A percentile compares a stretch with the other conserved stretches of the same genome.
Evolutionary conservation across 1,284 basidiomycete species (phyloP).

Genomic region (Tylopilus sp.): DNA sequence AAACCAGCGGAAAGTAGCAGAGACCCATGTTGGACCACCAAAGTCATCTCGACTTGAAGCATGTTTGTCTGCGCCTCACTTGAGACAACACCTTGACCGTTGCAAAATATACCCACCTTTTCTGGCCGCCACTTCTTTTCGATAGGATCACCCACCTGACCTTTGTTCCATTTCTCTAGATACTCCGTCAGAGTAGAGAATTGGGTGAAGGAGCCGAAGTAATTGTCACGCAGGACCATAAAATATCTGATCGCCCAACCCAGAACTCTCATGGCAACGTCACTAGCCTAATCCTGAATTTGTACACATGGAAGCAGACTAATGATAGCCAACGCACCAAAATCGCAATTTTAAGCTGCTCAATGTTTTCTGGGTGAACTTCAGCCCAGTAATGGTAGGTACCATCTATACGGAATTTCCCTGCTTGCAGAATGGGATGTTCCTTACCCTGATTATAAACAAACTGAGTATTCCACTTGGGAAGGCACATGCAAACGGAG

Average conservation of each 20-base stretch:
- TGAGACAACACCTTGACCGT: conserved; percentile 1
- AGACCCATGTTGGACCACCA: conserved; percentile 51
- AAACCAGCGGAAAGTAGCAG: conserved; percentile 71
- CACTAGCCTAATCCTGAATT: conserved; percentile 38
- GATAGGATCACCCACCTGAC: conserved; percentile 74
- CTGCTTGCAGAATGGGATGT: conserved; percentile 58
- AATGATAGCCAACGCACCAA: conserved; percentile 43
- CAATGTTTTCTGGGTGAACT: conserved; percentile 64
- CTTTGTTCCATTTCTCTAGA: conserved; percentile 57
- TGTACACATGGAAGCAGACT: neutral
- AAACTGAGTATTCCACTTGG: conserved; percentile 83
- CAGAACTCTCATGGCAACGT: conserved; percentile 64
- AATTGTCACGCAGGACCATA: conserved; percentile 86
- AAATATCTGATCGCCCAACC: conserved; percentile 86
- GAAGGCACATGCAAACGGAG: conserved; percentile 59
- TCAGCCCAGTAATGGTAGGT: conserved; percentile 73
- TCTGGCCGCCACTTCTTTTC: conserved; percentile 71
- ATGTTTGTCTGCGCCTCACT: conserved; percentile 61
- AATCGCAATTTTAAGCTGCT: conserved; percentile 70
- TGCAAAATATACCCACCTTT: conserved; percentile 45
- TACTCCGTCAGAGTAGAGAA: conserved; percentile 85
- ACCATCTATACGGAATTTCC: conserved; percentile 55
- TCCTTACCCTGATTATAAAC: conserved; percentile 58
- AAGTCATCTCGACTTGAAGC: conserved; percentile 67
- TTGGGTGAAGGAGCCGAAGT: conserved; percentile 87